phyloP scores from a whole-genome alignment of 805 yeast genomes.

The Vanderwaltozyma tropicalis region DNA sequence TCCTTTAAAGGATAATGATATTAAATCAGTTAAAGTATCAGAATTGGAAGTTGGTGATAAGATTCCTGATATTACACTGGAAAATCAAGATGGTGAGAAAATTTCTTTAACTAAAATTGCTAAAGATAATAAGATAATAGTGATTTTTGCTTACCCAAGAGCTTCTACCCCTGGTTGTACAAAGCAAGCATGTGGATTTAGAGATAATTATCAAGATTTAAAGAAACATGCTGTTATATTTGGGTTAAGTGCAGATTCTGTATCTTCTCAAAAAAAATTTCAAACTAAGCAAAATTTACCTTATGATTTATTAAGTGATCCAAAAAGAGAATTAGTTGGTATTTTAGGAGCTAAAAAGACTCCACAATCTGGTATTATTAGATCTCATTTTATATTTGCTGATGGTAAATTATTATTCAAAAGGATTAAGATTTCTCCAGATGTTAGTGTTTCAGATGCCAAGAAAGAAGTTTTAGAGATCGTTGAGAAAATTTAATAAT shows the following conservation, averaged over 20 bases:
- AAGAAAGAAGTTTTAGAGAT: conserved; percentile 43
- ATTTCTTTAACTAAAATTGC: conserved; percentile 39
- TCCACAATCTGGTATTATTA: conserved; percentile 57
- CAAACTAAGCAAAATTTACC: conserved; percentile 62
- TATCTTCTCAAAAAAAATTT: conserved; percentile 67
- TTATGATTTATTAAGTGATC: conserved; percentile 69
- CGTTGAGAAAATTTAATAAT: not conserved
- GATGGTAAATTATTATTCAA: conserved; percentile 53
- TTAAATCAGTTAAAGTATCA: not conserved
- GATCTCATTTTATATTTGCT: conserved; percentile 88
- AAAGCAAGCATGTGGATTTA: conserved; percentile 83
- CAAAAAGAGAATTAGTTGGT: conserved; percentile 56
- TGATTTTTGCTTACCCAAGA: conserved; percentile 73
- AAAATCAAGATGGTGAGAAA: conserved; percentile 60
- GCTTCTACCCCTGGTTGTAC: conserved; percentile 97
- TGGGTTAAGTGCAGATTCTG: conserved; percentile 80
- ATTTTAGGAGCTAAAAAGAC: conserved; percentile 74
- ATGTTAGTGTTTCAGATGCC: conserved; percentile 49
- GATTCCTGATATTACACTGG: conserved; percentile 53
- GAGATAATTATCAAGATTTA: conserved; percentile 43
- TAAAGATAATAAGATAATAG: conserved; percentile 34
- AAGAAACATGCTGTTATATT: conserved; percentile 41
- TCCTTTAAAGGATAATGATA: conserved; percentile 2
- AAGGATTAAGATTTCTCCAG: conserved; percentile 38
- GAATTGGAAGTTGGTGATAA: conserved; percentile 44